phyloP scores from a whole-genome alignment of 208 protist species.

The Leishmania arabica region DNA sequence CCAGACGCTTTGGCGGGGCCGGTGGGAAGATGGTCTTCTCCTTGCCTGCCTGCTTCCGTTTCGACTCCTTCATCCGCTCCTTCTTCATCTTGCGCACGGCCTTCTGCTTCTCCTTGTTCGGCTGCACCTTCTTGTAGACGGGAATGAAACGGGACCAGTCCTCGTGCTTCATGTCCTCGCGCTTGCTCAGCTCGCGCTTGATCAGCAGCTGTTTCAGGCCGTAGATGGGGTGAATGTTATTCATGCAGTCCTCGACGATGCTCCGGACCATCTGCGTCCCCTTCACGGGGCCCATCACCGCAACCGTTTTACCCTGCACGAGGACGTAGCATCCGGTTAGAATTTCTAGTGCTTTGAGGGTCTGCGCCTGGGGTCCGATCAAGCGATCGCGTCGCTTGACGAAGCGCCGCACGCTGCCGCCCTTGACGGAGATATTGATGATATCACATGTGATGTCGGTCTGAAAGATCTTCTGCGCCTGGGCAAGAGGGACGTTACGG shows the following conservation, averaged over 20 bases:
- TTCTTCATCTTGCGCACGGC: constrained; percentile 88
- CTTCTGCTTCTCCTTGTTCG: constrained; percentile 92
- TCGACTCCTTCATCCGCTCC: constrained; percentile 60
- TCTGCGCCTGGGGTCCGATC: constrained; percentile 98
- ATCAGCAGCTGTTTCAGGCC: constrained; percentile 99
- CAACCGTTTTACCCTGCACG: constrained; percentile 98
- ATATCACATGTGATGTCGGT: constrained; percentile 98
- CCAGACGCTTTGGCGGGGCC: constrained; percentile 83
- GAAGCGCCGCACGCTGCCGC: constrained; percentile 97
- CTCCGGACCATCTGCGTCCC: constrained; percentile 96
- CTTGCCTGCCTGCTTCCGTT: constrained; percentile 73
- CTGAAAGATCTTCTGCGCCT: constrained; percentile 98
- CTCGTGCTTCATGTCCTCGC: constrained; percentile 96
- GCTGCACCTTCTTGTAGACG: constrained; percentile 93
- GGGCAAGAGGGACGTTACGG: constrained; percentile 95
- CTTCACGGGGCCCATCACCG: constrained; percentile 96
- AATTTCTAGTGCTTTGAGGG: constrained; percentile 98
- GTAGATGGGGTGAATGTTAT: constrained; percentile 99
- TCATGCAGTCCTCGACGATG: constrained; percentile 99
- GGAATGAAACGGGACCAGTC: constrained; percentile 99
- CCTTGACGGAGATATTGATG: constrained; percentile 98
- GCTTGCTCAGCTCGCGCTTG: constrained; percentile 98
- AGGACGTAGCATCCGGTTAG: constrained; percentile 99
- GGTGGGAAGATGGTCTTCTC: constrained; percentile 89
- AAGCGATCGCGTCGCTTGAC: constrained; percentile 99